phyloP scores from a whole-genome alignment of 1,284 basidiomycete genomes.

The Irpex lacteus region DNA sequence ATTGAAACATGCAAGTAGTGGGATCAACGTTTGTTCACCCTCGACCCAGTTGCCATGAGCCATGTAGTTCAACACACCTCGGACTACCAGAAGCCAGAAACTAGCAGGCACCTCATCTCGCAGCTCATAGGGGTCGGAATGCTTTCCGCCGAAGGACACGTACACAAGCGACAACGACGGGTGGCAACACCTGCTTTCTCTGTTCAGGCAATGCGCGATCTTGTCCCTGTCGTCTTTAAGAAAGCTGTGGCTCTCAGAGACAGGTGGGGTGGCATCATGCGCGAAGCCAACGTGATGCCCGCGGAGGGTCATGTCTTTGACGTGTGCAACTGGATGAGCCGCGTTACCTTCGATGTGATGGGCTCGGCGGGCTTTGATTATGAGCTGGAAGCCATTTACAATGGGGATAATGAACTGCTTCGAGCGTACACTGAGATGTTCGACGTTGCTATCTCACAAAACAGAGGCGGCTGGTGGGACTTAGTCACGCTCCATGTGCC shows the following conservation, averaged over 20 bases:
- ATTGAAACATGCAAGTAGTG: constrained; percentile 42
- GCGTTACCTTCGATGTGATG: constrained; percentile 80
- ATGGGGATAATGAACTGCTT: constrained; percentile 74
- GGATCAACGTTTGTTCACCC: constrained; percentile 72
- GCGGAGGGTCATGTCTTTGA: constrained; percentile 44
- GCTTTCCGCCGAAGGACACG: constrained; percentile 70
- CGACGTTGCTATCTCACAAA: constrained; percentile 56
- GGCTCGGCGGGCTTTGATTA: constrained; percentile 79
- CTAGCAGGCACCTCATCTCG: constrained; percentile 69
- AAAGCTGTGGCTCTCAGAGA: constrained; percentile 64
- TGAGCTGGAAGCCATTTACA: constrained; percentile 72
- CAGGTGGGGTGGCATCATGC: constrained; percentile 51
- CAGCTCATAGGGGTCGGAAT: constrained; percentile 74
- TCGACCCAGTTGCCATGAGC: constrained; percentile 69
- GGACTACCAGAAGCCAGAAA: constrained; percentile 79
- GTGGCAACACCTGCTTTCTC: constrained; percentile 78
- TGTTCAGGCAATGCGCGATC: constrained; percentile 63
- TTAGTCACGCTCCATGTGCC: constrained; percentile 63
- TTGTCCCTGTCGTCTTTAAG: constrained; percentile 67
- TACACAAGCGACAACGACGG: constrained; percentile 73
- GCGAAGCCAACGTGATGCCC: constrained; percentile 16
- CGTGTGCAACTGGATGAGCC: constrained; percentile 70
- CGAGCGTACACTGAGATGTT: constrained; percentile 81
- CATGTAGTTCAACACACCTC: constrained; percentile 68
- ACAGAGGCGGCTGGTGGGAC: constrained; percentile 41